These are phyloP conservation scores for Kalmusia sp. DNA, from an alignment of 2,329 filamentous ascomycete species.

Conservation along the genomic window DNA sequence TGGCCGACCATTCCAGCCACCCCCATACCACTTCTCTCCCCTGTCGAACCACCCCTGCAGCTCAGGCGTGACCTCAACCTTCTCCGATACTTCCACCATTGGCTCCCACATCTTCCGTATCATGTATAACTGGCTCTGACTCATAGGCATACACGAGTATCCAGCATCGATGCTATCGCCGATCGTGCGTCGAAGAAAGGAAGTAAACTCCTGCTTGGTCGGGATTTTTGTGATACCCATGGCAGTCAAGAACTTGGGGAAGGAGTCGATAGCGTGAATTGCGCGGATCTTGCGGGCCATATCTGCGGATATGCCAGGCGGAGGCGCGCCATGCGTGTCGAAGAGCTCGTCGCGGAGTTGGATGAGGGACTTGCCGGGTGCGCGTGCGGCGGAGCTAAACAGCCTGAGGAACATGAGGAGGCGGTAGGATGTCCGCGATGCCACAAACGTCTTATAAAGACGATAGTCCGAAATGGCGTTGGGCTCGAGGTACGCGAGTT, in stretches of 20 bases:
- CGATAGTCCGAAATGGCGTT: conserved; percentile 54
- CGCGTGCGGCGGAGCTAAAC: conserved; percentile 55
- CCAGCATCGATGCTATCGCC: conserved; percentile 29
- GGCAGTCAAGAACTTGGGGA: conserved; percentile 51
- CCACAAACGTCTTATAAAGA: conserved; percentile 56
- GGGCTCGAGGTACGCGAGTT: conserved; percentile 57
- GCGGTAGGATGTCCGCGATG: conserved; percentile 56
- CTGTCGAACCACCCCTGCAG: conserved; percentile 22
- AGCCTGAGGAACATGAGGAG: conserved; percentile 62
- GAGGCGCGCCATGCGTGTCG: conserved; percentile 55
- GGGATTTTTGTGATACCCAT: conserved; percentile 51
- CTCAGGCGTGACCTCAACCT: conserved; percentile 16
- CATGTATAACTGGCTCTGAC: conserved; percentile 32
- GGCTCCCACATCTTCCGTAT: conserved; percentile 28
- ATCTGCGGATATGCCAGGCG: conserved; percentile 46
- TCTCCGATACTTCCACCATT: conserved; percentile 21
- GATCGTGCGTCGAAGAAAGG: conserved; percentile 31
- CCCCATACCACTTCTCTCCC: conserved; percentile 20
- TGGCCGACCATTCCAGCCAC: conserved; percentile 20
- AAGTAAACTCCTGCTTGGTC: conserved; percentile 24
- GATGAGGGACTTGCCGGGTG: conserved; percentile 42
- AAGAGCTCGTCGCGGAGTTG: conserved; percentile 56
- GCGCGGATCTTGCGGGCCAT: conserved; percentile 53
- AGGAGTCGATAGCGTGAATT: conserved; percentile 43
- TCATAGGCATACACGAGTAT: conserved; percentile 32